A percentile compares a stretch with the other conserved stretches of the same genome.
Evolutionary conservation across 2,329 filamentous ascomycete species (phyloP).

Genomic region (Penicillium digitatum): DNA sequence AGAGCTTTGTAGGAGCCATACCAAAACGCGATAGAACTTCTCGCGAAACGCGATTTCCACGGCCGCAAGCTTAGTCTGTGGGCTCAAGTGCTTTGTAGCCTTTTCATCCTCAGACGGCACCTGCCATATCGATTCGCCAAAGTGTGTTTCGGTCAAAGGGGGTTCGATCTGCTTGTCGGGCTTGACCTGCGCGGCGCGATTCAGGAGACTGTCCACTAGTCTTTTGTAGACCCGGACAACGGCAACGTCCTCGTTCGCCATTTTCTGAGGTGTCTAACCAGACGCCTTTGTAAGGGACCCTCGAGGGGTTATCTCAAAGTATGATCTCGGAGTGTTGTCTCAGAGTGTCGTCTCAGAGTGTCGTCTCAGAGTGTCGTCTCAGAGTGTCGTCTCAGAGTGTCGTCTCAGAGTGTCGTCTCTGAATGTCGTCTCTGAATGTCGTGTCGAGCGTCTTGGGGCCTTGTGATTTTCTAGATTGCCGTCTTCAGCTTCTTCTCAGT

Average conservation of each 20-base stretch:
- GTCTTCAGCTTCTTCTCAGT: neutral
- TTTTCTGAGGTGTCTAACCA: conserved; percentile 16
- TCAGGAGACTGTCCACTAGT: conserved; percentile 57
- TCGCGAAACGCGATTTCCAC: conserved; percentile 81
- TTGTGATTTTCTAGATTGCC: neutral
- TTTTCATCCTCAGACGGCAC: conserved; percentile 32
- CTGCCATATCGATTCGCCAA: conserved; percentile 39
- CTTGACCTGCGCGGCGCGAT: conserved; percentile 58
- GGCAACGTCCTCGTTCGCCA: conserved; percentile 34
- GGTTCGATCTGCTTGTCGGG: conserved; percentile 64
- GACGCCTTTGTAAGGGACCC: neutral
- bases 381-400: neutral
- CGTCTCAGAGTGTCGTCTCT: neutral
- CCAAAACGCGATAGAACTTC: conserved; percentile 74
- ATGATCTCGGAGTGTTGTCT: neutral
- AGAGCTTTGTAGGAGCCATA: conserved; percentile 45
- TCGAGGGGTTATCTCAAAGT: neutral
- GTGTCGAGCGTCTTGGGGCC: neutral
- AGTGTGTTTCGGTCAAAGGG: conserved; percentile 65
- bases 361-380: neutral
- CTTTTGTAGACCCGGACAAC: conserved; percentile 46
- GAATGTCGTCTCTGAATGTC: too few relatives aligned
- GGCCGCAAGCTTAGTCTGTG: conserved; percentile 59
- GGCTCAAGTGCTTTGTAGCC: conserved; percentile 41
- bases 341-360: neutral